Base-by-base conservation (phyloP, 2,329 filamentous ascomycete species). In the Cytospora paraplurivora region DNA sequence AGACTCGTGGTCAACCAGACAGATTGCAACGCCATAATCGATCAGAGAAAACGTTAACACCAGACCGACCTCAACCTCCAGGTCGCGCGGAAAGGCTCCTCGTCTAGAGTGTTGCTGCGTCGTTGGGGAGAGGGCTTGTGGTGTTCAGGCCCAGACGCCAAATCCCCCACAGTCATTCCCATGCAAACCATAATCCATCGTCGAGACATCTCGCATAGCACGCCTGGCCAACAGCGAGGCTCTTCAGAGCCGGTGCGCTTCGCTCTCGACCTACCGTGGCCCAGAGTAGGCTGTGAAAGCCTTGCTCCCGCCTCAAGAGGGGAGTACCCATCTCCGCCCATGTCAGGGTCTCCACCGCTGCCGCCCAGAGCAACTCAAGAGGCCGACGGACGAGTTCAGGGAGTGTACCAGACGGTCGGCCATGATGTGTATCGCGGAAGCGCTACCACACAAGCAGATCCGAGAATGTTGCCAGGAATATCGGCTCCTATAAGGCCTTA, bases 321-420 rank as follows among this genome's bases (percentile, higher is more conserved):
- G 81, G 84, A 83, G 74, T 89, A 89, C 78, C 87, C 86, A 75
- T 89, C 87, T 82, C 87, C 87, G 79, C 87, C 87, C 82, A 89
- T 89, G 87, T 89, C 87, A 81, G 86, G 85, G 74, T 88, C 87
- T 80, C 85, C 86, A 72, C 82, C 82, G 70, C 78, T 82, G 71
- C 83, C 85, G 76, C 79, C 81, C 74, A 86, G 84, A 79, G 75
- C 77, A 79, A 81, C 81, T 74, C 82, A 79, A 76, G 83, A 86
- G 76, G 80, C 80, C 72, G 80, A 79, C 76, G 81, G 84, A 76
- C 80, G 82, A 75, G 78, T 79, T 72, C 81, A 82, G 71, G 78
- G 76, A 72, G 74, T 75, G 70, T 84, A 79, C 70, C 76, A 77
- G 66, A 70, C 76, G 64, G 72, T 77, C 60, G 76, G 76, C 69